phyloP scores from a whole-genome alignment of 805 yeast genomes.

The Candida vaughaniae region DNA sequence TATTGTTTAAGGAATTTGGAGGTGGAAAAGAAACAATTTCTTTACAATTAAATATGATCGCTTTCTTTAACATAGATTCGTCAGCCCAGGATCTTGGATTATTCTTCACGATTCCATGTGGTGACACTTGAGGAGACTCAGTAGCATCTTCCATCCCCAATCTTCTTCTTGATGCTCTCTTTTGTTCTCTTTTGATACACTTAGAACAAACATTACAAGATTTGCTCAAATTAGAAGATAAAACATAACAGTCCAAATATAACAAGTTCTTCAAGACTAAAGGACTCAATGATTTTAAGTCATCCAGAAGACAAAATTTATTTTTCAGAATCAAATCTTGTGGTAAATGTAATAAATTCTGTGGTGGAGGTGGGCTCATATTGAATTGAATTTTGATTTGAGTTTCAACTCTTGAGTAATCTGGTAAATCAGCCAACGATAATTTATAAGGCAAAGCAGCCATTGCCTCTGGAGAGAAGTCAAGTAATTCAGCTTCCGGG shows the following conservation, averaged over 20 bases:
- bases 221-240: slow-evolving; percentile 49
- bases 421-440: slow-evolving; percentile 63
- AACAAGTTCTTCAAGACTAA: slow-evolving; percentile 52
- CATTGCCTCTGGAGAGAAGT: slow-evolving; percentile 37
- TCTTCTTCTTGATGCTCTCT: slow-evolving; percentile 91
- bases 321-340: slow-evolving; percentile 86
- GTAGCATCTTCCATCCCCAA: slow-evolving; percentile 42
- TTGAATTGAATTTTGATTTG: slow-evolving; percentile 77
- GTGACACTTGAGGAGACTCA: slow-evolving; percentile 11
- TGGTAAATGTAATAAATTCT: slow-evolving; percentile 74
- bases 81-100: slow-evolving; percentile 75
- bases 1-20: slow-evolving; percentile 42
- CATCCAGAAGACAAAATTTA: slow-evolving; percentile 64
- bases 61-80: slow-evolving; percentile 70
- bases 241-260: slow-evolving; percentile 77
- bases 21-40: slow-evolving; percentile 77
- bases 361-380: slow-evolving; percentile 75
- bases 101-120: slow-evolving; percentile 39
- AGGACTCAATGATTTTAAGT: slow-evolving; percentile 43
- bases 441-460: slow-evolving; percentile 47
- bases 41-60: slow-evolving; percentile 87
- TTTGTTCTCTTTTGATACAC: slow-evolving; percentile 89
- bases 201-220: slow-evolving; percentile 79
- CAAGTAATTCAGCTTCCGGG: slow-evolving; percentile 34
- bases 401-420: slow-evolving; percentile 89